Conservation (phyloP, 176 grass and related monocot genomes). For the Rhynchospora breviuscula region DNA sequence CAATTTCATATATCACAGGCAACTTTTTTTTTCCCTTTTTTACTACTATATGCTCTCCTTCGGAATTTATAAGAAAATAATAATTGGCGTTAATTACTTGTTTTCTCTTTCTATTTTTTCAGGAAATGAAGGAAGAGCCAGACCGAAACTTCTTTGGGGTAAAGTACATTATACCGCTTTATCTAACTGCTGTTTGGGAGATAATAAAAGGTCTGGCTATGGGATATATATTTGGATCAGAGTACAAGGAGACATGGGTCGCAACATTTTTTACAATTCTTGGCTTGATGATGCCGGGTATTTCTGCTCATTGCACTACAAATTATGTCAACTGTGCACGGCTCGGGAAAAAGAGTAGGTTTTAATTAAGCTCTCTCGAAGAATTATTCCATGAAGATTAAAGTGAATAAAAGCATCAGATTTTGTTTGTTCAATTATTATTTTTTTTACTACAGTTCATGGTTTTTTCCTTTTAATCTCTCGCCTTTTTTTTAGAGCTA, state of each 20-base stretch:
- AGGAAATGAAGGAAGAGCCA: constrained; percentile 46
- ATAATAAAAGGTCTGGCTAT: constrained; percentile 49
- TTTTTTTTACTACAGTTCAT: neutral
- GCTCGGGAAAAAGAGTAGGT: constrained; percentile 26
- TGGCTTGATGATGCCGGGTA: constrained; percentile 38
- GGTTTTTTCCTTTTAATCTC: neutral
- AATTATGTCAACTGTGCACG: constrained; percentile 62
- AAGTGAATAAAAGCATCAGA: neutral
- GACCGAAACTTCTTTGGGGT: constrained; percentile 67
- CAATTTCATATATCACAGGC: neutral
- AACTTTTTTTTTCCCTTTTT: neutral
- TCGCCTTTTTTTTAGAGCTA: too few species aligned
- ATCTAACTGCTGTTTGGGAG: constrained; percentile 38
- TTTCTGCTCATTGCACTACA: constrained; percentile 60
- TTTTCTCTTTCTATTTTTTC: neutral
- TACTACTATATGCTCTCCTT: neutral
- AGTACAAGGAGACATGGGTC: constrained; percentile 46
- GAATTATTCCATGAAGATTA: neutral
- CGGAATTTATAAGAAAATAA: neutral
- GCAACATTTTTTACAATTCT: constrained; percentile 40
- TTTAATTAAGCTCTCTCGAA: neutral
- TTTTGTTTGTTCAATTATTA: neutral
- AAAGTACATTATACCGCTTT: constrained; percentile 33
- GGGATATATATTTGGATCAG: constrained; percentile 33
- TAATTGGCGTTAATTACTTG: neutral